Base-by-base conservation (phyloP, 208 protist species). In the Trypanosoma melophagium region DNA sequence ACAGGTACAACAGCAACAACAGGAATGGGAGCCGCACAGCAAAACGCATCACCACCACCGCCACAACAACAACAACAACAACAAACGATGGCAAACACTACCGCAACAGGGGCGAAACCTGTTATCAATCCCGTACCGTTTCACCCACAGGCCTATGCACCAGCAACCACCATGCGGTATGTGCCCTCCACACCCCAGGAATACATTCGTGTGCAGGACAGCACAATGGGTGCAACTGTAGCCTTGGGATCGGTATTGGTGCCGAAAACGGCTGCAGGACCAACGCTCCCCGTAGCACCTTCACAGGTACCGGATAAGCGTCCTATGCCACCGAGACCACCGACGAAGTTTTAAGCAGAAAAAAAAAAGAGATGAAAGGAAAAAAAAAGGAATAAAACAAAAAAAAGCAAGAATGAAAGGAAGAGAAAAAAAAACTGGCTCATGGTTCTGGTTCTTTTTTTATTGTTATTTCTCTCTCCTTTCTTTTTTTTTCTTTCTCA, bases 141-240 rank as follows among this genome's bases (percentile, higher is more conserved):
- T 54, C 79, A 83, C 54, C 86, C 83, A 22, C 77, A 90, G 74
- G 67, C 83, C 12, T 92, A 88, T 59, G 69, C 79, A 14, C 81
- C 74, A 19, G 53, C 44, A 14, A 25, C 42, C 10, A 61, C 69
- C 8, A 57, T 55, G 54, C 35, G 28, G n/a, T 80, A 44, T 56
- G 74, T 41, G 60, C 73, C 60, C 51, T 57, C 51, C 42, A 22
- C 62, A 7, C 84, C 88, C 44, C 80, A 87, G 67, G 88, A 94
- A 81, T 94, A 89, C 54, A 81, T 91, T 58, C 84, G 86, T 17
- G 88, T 94, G 72, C 83, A 90, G 70, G 85, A 94, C 60, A 81
- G 73, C 76, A 74, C 61, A 35, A 61, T 58, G 4, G 77, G 76
- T 42, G 76, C 83, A 14, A 89, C 84, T 14, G 83, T 90, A 7